These are phyloP conservation scores for Fusarium tricinctum DNA, from an alignment of 2,329 filamentous ascomycete genomes.

Conservation along the genomic window DNA sequence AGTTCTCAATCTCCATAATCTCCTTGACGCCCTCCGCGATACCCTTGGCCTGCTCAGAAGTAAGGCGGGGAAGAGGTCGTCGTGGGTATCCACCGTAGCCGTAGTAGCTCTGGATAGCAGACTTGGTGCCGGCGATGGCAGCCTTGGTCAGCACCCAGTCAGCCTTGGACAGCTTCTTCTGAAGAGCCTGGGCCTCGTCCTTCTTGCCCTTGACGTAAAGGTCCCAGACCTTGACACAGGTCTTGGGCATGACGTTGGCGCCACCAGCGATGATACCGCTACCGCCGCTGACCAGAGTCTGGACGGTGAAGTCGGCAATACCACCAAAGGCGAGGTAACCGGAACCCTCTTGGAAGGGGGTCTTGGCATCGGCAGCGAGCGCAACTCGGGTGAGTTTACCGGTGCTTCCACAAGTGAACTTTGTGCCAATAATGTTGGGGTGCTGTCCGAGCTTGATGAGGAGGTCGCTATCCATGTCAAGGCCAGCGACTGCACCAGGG, in stretches of 20 bases:
- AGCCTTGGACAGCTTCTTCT: conserved; percentile 81
- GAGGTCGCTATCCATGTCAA: conserved; percentile 91
- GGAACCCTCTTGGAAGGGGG: conserved; percentile 69
- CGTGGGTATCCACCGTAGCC: conserved; percentile 86
- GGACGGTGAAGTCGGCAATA: conserved; percentile 88
- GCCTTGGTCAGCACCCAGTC: conserved; percentile 89
- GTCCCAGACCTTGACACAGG: conserved; percentile 83
- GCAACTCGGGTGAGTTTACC: conserved; percentile 90
- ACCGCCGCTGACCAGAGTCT: conserved; percentile 83
- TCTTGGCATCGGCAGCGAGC: conserved; percentile 77
- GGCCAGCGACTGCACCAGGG: conserved; percentile 86
- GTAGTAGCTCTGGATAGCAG: conserved; percentile 82
- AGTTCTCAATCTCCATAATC: conserved; percentile 75
- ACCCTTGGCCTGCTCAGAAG: conserved; percentile 65
- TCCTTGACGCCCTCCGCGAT: conserved; percentile 71
- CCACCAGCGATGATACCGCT: conserved; percentile 88
- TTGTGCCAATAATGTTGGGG: conserved; percentile 87
- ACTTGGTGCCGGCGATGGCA: conserved; percentile 89
- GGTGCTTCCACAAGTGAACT: conserved; percentile 93
- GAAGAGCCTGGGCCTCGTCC: conserved; percentile 80
- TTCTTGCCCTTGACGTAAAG: conserved; percentile 79
- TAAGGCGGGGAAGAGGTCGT: conserved; percentile 76
- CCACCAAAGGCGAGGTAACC: conserved; percentile 90
- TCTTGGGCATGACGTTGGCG: conserved; percentile 87
- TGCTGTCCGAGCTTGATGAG: conserved; percentile 84